Conservation (phyloP, 139 green algal genomes). For the Nannochloris sp. region DNA sequence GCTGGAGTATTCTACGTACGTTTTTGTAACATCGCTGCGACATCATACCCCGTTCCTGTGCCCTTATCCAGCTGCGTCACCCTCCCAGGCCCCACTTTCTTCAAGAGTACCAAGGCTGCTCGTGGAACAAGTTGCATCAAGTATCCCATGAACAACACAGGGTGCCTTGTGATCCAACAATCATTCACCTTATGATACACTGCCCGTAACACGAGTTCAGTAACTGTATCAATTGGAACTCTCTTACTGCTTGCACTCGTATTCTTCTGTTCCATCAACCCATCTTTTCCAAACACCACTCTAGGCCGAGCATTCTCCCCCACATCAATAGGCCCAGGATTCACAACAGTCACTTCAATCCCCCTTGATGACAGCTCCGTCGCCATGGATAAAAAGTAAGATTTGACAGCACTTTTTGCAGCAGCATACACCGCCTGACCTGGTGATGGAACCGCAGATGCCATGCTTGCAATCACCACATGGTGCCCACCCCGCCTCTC, state of each 20-base stretch:
- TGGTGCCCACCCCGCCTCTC: slow-evolving; percentile 39
- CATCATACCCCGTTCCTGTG: slow-evolving; percentile 45
- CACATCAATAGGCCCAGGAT: slow-evolving; percentile 58
- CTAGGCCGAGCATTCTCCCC: slow-evolving; percentile 15
- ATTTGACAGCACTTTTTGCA: slow-evolving; percentile 58
- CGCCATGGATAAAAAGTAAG: slow-evolving; percentile 64
- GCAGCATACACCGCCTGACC: slow-evolving; percentile 59
- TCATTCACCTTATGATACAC: slow-evolving; percentile 56
- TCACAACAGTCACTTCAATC: slow-evolving; percentile 63
- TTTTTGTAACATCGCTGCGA: slow-evolving; percentile 27
- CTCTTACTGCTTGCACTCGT: slow-evolving; percentile 22
- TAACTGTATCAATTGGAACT: slow-evolving; percentile 24
- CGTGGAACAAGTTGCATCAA: slow-evolving; percentile 36
- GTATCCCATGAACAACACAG: slow-evolving; percentile 59
- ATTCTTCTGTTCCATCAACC: slow-evolving; percentile 25
- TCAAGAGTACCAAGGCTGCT: slow-evolving; percentile 52
- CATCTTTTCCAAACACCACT: slow-evolving; percentile 48
- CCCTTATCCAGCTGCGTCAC: slow-evolving; percentile 46
- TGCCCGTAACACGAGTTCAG: slow-evolving; percentile 52
- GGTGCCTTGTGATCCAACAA: slow-evolving; percentile 71
- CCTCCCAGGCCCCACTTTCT: slow-evolving; percentile 53
- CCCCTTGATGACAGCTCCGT: slow-evolving; percentile 52
- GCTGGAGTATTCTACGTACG: background rate
- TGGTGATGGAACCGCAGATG: slow-evolving; percentile 56
- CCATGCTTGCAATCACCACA: slow-evolving; percentile 65